phyloP scores from a whole-genome alignment of 139 green algal genomes.

The Astrephomene gubernaculifera region DNA sequence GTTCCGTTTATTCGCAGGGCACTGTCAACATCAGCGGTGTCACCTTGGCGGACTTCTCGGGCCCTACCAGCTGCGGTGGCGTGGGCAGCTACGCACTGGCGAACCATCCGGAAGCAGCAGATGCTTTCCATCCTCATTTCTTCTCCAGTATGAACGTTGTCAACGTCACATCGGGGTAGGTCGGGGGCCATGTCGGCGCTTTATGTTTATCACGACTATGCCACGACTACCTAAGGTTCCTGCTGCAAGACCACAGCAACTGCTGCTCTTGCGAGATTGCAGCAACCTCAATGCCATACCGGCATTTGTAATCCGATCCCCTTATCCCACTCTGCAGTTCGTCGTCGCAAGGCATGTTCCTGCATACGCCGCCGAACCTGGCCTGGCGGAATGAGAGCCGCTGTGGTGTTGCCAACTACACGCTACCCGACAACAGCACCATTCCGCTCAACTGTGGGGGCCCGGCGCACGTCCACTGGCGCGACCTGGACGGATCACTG shows the following conservation, averaged over 20 bases:
- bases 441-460: conserved; percentile 67
- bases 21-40: conserved; percentile 40
- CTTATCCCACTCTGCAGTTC: no score
- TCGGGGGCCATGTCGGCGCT: no score
- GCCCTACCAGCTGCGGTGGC: conserved; percentile 33
- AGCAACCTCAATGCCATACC: no score
- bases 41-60: conserved; percentile 64
- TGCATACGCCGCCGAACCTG: conserved; percentile 30
- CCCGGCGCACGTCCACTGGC: conserved; percentile 55
- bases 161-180: conserved; percentile 45
- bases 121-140: conserved; percentile 67
- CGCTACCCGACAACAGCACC: conserved; percentile 5
- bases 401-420: conserved; percentile 39
- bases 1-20: conserved; percentile 44
- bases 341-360: conserved; percentile 24
- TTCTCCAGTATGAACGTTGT: conserved; percentile 53
- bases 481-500: no score
- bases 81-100: conserved; percentile 55
- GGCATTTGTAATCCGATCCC: no score
- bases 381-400: conserved; percentile 58
- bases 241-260: no score
- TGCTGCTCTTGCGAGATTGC: no score
- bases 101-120: conserved; percentile 60
- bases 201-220: no score
- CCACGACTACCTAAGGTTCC: no score